These are phyloP conservation scores for Suhomyces xylopsoci DNA, from an alignment of 805 yeast species.

Conservation along the genomic window DNA sequence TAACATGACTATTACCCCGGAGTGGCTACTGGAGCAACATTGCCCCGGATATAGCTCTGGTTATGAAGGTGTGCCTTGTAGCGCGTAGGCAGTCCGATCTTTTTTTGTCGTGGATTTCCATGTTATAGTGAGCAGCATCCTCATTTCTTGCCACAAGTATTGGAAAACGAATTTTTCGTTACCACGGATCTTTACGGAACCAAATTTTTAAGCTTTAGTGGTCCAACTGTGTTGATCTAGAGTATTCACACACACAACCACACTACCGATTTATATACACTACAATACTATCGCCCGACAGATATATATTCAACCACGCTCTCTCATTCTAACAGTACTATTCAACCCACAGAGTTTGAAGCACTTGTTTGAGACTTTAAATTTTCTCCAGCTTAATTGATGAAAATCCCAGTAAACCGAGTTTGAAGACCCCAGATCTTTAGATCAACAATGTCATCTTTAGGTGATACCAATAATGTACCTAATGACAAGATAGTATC, in stretches of 20 bases:
- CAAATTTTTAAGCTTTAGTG: neutral
- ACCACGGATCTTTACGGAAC: slow-evolving; percentile 2
- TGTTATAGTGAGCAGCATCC: neutral
- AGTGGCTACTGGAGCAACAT: neutral
- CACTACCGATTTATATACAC: neutral
- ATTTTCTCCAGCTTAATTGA: neutral
- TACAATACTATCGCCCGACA: neutral
- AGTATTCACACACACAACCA: neutral
- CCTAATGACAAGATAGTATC: neutral
- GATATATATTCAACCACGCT: neutral
- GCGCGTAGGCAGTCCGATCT: neutral
- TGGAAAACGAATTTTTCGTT: neutral
- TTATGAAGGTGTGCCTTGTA: neutral
- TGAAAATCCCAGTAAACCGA: neutral
- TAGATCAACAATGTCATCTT: neutral
- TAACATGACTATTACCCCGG: neutral
- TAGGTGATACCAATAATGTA: neutral
- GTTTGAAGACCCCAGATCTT: neutral
- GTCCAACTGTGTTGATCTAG: neutral
- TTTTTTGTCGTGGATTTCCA: neutral
- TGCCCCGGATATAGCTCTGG: neutral
- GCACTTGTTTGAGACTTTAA: neutral
- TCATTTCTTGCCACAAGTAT: neutral
- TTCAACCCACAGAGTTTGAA: neutral
- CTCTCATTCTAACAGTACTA: neutral